These are phyloP conservation scores for Pseudoturritis turrita DNA, from an alignment of 345 rosid genomes.

Conservation along the genomic window DNA sequence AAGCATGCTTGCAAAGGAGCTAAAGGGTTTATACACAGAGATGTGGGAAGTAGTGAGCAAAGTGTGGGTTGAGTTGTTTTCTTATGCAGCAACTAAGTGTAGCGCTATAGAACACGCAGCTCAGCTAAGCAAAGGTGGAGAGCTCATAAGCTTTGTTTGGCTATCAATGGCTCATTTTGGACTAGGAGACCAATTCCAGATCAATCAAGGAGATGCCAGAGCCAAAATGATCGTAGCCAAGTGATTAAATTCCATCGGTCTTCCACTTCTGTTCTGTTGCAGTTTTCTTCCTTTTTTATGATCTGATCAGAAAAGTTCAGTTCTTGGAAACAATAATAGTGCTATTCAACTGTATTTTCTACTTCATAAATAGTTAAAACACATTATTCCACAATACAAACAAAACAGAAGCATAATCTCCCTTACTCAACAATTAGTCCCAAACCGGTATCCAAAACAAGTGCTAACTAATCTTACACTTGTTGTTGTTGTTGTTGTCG, in stretches of 20 bases:
- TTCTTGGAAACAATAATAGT: not conserved
- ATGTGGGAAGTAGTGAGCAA: constrained; percentile 46
- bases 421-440: not conserved
- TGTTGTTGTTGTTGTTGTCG: not conserved
- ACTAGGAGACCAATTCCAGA: constrained; percentile 50
- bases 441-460: not conserved
- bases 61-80: constrained; percentile 59
- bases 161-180: constrained; percentile 74
- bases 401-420: not conserved
- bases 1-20: constrained; percentile 43
- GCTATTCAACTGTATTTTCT: not conserved
- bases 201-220: constrained; percentile 50
- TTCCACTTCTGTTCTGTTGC: no score
- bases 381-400: constrained; percentile 2
- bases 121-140: constrained; percentile 56
- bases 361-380: not conserved
- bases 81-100: constrained; percentile 52
- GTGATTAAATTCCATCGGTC: constrained; percentile 1
- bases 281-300: no score
- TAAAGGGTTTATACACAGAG: not conserved
- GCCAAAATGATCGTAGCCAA: constrained; percentile 49
- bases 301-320: not conserved
- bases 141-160: constrained; percentile 52
- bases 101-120: constrained; percentile 51
- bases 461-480: not conserved